A percentile compares a stretch with the other conserved stretches of the same genome.
phyloP scores from a whole-genome alignment of 1,139 yeast species.

The Suhomyces atakaporum region DNA sequence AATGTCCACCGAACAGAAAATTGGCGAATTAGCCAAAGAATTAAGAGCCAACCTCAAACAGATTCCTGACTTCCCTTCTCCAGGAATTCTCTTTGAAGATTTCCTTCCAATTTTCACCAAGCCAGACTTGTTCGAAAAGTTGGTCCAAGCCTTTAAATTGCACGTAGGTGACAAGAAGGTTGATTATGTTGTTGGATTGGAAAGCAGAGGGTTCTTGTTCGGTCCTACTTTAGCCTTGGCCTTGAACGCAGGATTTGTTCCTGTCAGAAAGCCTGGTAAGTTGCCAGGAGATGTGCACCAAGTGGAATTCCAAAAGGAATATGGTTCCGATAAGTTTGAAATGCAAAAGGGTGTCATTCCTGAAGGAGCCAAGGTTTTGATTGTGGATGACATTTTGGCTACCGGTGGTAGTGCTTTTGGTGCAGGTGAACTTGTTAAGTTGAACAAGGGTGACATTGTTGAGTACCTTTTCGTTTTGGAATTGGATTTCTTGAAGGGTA shows the following conservation, averaged over 20 bases:
- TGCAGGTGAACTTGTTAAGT: constrained; percentile 81
- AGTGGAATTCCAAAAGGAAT: constrained; percentile 85
- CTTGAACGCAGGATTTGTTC: constrained; percentile 86
- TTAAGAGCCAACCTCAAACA: constrained; percentile 69
- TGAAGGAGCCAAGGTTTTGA: constrained; percentile 74
- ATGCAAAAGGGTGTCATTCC: constrained; percentile 84
- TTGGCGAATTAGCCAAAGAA: constrained; percentile 54
- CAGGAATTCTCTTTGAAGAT: constrained; percentile 95
- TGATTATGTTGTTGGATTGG: constrained; percentile 91
- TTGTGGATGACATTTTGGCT: constrained; percentile 95
- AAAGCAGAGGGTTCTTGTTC: constrained; percentile 93
- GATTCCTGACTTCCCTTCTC: constrained; percentile 89
- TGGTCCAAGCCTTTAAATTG: constrained; percentile 76
- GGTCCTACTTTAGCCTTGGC: constrained; percentile 95
- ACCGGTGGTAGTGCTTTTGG: constrained; percentile 97
- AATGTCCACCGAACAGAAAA: constrained; percentile 21
- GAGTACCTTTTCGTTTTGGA: constrained; percentile 92
- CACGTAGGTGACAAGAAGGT: constrained; percentile 70
- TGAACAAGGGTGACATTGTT: constrained; percentile 57
- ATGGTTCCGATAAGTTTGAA: constrained; percentile 87
- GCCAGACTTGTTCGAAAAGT: constrained; percentile 77
- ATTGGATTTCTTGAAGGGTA: constrained; percentile 90
- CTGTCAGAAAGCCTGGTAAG: constrained; percentile 93
- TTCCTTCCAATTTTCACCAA: constrained; percentile 89
- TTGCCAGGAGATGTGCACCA: constrained; percentile 80